These are phyloP conservation scores for Thalassiosira ordinaria DNA, from an alignment of 352 stramenopile species.

Conservation along the genomic window DNA sequence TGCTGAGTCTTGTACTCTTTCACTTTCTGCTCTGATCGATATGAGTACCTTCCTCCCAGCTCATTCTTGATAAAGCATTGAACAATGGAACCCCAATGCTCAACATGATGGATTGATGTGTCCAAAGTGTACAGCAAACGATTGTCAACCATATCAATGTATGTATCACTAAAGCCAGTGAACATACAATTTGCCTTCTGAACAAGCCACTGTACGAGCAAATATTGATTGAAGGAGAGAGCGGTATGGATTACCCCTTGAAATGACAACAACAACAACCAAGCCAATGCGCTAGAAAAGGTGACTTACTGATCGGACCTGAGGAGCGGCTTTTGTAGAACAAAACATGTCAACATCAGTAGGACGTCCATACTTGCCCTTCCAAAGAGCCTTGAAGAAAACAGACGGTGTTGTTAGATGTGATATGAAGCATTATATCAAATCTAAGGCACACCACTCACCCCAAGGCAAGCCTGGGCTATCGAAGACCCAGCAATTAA, in stretches of 20 bases:
- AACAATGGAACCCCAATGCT: slow-evolving; percentile 18
- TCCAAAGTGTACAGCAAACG: slow-evolving; percentile 28
- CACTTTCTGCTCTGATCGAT: no score
- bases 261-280: no score
- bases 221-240: no score
- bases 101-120: slow-evolving; percentile 38
- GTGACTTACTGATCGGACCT: slow-evolving; percentile 47
- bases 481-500: slow-evolving; percentile 51
- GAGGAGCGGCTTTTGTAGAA: slow-evolving; percentile 26
- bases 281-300: no score
- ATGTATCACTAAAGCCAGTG: slow-evolving; percentile 22
- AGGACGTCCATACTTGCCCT: background rate
- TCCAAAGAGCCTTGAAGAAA: no score
- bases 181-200: slow-evolving; percentile 32
- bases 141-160: slow-evolving; percentile 18
- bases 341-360: slow-evolving; percentile 42
- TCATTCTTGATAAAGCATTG: no score
- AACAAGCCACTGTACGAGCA: slow-evolving; percentile 41
- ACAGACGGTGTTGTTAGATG: no score
- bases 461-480: slow-evolving; percentile 25
- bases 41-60: no score
- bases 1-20: no score
- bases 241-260: no score
- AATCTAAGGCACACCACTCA: no score
- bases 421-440: no score